Evolutionary conservation across 371 early-diverging fungal species (phyloP), one percentile per base, ranked within the genome.

Genomic region (Circinella umbellata): DNA sequence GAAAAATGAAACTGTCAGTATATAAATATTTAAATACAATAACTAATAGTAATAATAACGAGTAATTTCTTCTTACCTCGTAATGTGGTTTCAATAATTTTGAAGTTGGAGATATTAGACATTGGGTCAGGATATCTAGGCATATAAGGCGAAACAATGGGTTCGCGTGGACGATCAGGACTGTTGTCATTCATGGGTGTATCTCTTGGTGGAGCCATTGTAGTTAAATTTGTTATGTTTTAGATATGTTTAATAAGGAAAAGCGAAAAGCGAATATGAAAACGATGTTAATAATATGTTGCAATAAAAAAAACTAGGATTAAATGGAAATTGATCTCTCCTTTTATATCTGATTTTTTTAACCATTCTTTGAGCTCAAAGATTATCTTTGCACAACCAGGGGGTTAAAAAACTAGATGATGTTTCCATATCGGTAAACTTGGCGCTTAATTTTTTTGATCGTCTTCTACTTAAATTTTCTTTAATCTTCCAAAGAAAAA

Each of bases 61-160:
- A 27, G 47, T 15, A 11, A 9, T 47, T 47, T 15, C 15, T 51
- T 51, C 20, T 18, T 83, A 92, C 94, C 94, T 84, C 98, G 86
- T 55, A 98, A 85, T 5, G 98, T 98, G 7, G 96, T 94, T 75
- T 98, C 98, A 75, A 98, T 98, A 73, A 98, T 97, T 81, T 91
- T 89, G 76, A 97, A 98, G 85, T 95, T 95, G 70, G 86, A 85
- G 36, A 96, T 93, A 59, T 94, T 90, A 67, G 94, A 93, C 69
- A 94, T 86, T 67, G 90, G 89, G 81, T 95, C 94, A 55, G 89
- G 80, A 61, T 73, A 86, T 70, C 86, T 86, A 70, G 87, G 88
- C 54, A 80, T 82, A 64, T 90, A 90, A 9, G 91, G 91, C 35
- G 82, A 81, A 6, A 72, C 72, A 53, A 77, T 71, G 57, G 77